Base-by-base conservation (phyloP, 148 eudicot species). In the Hydrangea macrophylla region DNA sequence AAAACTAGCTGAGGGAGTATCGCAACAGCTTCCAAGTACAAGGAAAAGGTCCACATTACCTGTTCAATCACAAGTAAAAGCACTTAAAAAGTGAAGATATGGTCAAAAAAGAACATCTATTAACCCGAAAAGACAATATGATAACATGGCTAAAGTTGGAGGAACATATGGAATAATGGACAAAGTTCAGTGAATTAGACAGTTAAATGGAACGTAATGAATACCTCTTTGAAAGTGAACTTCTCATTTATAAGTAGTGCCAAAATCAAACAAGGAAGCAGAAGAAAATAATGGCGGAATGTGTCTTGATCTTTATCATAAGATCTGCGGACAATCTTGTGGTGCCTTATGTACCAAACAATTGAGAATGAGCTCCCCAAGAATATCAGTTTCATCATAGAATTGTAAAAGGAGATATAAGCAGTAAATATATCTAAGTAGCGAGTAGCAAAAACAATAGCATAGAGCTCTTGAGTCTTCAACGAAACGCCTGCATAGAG, bases 1-100 rank as follows among this genome's bases (percentile, higher is more conserved):
- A 94, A 69, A 60, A 94, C 96, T 70, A 94, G 75, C 87, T 94
- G 97, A 54, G 98, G 98, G 78, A 94, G 86, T 72, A 94, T 94
- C 30, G 98, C 98, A 78, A 94, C 90, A 62, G 98, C 97, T 82
- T 94, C 98, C 79, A 94, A 73, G 74, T 62, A 94, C 67, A 94
- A 79, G 51, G 98, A 93, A 81, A 94, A 94, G 64, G 97, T 75
- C 98, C 98, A 94, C 96, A 94, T 79, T 48, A 94, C 89, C 99
- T 94, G 82, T 62, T 72, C 64, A 75, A 58, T 24, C 37, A 77
- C 24, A 62, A 71, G 39, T 44, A 44, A 17, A 58, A 20, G 15
- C 62, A 67, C 31, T 73, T 66, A 74, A 56, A 51, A 58, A 60
- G 50, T 27, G 51, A 66, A 54, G 11, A 58, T n/a, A 33, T 5